These are phyloP conservation scores for Fusarium foetens DNA, from an alignment of 2,329 filamentous ascomycete genomes.

Conservation along the genomic window DNA sequence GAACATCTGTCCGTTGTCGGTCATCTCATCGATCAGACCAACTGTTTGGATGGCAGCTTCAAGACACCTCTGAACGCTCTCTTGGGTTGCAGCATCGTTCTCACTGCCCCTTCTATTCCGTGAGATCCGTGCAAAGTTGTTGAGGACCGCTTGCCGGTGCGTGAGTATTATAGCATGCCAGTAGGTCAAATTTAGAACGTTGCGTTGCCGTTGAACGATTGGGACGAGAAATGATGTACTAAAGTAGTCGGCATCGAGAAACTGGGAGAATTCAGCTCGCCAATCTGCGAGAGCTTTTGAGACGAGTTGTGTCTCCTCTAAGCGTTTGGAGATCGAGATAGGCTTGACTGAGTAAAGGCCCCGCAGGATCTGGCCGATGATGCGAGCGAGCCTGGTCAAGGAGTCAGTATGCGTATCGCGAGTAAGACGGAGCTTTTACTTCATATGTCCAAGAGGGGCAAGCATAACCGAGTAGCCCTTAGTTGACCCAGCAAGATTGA, in stretches of 20 bases:
- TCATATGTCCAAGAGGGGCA: conserved; percentile 50
- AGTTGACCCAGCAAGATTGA: conserved; percentile 4
- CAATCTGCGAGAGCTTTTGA: conserved; percentile 49
- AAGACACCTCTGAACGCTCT: conserved; percentile 37
- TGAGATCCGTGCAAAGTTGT: conserved; percentile 46
- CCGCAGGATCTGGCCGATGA: conserved; percentile 50
- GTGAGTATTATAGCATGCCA: conserved; percentile 56
- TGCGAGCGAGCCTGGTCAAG: conserved; percentile 46
- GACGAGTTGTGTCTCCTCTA: conserved; percentile 43
- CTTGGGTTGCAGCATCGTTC: conserved; percentile 19
- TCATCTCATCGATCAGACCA: conserved; percentile 37
- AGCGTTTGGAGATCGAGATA: conserved; percentile 41
- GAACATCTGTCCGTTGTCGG: conserved; percentile 39
- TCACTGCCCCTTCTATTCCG: neutral
- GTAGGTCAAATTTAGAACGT: conserved; percentile 55
- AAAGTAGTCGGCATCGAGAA: conserved; percentile 53
- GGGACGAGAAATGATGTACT: conserved; percentile 50
- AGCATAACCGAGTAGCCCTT: conserved; percentile 46
- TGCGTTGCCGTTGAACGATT: conserved; percentile 54
- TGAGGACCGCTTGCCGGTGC: conserved; percentile 52
- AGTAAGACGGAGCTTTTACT: conserved; percentile 30
- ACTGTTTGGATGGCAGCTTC: conserved; percentile 39
- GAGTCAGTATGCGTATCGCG: neutral
- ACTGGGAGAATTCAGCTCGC: conserved; percentile 49
- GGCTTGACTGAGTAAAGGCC: conserved; percentile 52